Conservation (phyloP, 495 filamentous ascomycete genomes). For the Neurospora tetraspora region DNA sequence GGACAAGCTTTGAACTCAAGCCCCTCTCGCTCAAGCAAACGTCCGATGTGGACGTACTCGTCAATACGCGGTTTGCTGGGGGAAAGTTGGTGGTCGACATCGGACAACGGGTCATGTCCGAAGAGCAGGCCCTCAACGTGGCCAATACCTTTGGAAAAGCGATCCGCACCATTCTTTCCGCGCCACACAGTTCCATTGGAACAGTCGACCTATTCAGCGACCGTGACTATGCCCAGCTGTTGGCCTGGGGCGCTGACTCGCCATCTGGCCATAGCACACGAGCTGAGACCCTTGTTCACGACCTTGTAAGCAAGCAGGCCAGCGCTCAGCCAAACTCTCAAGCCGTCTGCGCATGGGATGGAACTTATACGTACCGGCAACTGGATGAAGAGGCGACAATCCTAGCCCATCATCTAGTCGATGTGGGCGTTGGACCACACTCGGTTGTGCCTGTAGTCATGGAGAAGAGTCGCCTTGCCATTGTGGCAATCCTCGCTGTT, state of each 20-base stretch:
- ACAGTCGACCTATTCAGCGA: constrained; percentile 35
- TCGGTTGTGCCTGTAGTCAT: constrained; percentile 36
- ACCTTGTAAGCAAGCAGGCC: constrained; percentile 26
- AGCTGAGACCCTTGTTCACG: constrained; percentile 22
- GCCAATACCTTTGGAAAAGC: constrained; percentile 34
- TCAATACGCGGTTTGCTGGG: constrained; percentile 27
- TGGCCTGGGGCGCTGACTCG: constrained; percentile 27
- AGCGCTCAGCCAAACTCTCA: constrained; percentile 25
- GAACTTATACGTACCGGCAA: constrained; percentile 29
- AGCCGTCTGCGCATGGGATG: constrained; percentile 37
- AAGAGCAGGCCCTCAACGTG: constrained; percentile 29
- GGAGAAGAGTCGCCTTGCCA: constrained; percentile 34
- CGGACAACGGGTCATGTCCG: constrained; percentile 31
- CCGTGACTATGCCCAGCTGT: constrained; percentile 32
- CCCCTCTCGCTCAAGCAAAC: constrained; percentile 33
- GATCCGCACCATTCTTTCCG: constrained; percentile 29
- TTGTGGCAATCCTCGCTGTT: constrained; percentile 38
- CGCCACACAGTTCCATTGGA: constrained; percentile 23
- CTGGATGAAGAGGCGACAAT: constrained; percentile 28
- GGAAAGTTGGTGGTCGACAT: constrained; percentile 32
- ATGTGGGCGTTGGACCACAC: constrained; percentile 31
- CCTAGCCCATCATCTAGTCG: constrained; percentile 31
- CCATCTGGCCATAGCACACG: constrained; percentile 10
- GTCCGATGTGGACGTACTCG: constrained; percentile 32
- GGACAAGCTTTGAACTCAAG: constrained; percentile 23